Evolutionary conservation across 345 rosid genomes (phyloP), one percentile per base, ranked within the genome.

Genomic region (Pelargonium nanum): DNA sequence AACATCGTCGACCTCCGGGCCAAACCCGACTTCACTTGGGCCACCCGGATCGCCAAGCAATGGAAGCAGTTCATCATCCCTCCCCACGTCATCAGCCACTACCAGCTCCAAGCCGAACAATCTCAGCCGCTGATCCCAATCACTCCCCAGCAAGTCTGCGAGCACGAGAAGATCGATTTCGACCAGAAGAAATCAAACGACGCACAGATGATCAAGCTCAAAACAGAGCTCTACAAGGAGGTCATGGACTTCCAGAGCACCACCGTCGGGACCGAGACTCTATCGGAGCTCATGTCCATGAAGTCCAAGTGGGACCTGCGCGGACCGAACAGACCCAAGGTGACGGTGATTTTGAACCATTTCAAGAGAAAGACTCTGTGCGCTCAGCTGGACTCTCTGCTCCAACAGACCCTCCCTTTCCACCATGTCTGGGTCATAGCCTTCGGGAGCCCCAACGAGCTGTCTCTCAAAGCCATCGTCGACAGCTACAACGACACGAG

Each of bases 341-440:
- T 93, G 22, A 87, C 99, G 0, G 99, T 93, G 4, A 82, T 93
- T 55, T 68, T 93, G 26, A 93, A 93, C 78, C 99, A 93, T 69
- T 93, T 89, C 86, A 93, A 93, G 83, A 74, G 99, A 51, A 93
- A 87, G 61, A 93, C 99, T 5, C 87, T 93, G 0, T 93, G 99
- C 48, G 80, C 99, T 1, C 99, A 93, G 67, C 82, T 93, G 4
- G 97, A 93, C 67, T 83, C 94, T 0, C 73, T 93, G 61, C 87
- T 93, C 30, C 86, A 85, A 26, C 99, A 93, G 66, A 85, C 97
- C 19, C 81, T 89, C 61, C 96, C 96, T 8, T 83, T 93, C 70
- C 92, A 93, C 69, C 97, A 85, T 48, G 89, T 85, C 28, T 93
- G 99, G 99, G 95, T 93, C 30, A 69, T 93, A 21, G 74, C 99